Evolutionary conservation across 148 eudicot species (phyloP).

Genomic region (Silene latifolia): DNA sequence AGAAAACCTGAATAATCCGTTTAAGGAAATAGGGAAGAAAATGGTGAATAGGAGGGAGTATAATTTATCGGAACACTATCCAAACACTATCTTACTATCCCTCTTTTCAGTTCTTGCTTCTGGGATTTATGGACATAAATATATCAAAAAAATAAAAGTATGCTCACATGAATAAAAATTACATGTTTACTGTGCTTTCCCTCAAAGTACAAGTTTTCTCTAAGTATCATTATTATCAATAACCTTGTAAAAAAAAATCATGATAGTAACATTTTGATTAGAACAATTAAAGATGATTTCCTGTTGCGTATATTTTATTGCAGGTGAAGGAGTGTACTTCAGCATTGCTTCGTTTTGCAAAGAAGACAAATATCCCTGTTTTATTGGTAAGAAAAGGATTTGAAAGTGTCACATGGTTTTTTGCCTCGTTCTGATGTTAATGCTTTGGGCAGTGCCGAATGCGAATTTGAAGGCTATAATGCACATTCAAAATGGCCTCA

Average conservation of each 20-base stretch:
- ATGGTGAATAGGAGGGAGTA: too few relatives aligned
- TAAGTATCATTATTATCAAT: too few relatives aligned
- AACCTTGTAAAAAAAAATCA: too few relatives aligned
- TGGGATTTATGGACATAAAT: not conserved
- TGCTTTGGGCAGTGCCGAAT: too few relatives aligned
- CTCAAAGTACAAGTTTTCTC: not conserved
- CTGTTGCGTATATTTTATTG: constrained; percentile 14
- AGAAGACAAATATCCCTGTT: constrained; percentile 80
- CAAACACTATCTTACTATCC: not conserved
- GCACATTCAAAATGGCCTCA: too few relatives aligned
- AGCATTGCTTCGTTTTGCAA: constrained; percentile 88
- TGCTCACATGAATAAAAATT: not conserved
- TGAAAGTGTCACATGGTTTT: not conserved
- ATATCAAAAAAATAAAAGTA: too few relatives aligned
- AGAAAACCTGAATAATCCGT: too few relatives aligned
- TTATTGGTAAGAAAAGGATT: constrained; percentile 55
- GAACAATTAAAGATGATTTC: not conserved
- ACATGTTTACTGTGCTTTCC: not conserved
- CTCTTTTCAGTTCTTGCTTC: not conserved
- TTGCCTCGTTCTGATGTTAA: not conserved
- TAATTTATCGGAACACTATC: not conserved
- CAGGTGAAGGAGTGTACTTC: constrained; percentile 97
- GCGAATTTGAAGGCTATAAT: too few relatives aligned
- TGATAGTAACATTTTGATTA: constrained; percentile 7
- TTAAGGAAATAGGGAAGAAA: too few relatives aligned